Evolutionary conservation across 2,329 filamentous ascomycete species (phyloP).

Genomic region (Ophiostoma novo-ulmi): DNA sequence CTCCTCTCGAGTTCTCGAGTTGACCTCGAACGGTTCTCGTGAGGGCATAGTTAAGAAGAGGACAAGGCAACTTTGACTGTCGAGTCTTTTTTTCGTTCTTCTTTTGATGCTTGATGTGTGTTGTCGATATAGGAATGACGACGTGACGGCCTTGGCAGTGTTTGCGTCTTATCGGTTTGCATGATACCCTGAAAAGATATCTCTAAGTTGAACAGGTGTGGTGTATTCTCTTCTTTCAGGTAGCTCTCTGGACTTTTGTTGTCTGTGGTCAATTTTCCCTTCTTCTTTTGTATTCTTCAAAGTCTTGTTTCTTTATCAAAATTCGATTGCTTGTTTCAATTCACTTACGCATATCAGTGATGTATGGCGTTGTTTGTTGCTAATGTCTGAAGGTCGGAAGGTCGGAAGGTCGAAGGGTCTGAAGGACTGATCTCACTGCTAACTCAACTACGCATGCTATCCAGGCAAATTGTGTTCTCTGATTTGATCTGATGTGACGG

Average conservation of each 20-base stretch:
- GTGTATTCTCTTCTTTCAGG: slow-evolving; percentile 3
- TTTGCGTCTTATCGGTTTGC: slow-evolving; percentile 10
- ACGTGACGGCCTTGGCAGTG: not conserved
- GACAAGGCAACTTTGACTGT: not conserved
- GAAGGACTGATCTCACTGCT: not conserved
- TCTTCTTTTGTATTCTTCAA: not conserved
- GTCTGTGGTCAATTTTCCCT: not conserved
- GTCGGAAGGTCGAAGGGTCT: not conserved
- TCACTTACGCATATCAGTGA: not conserved
- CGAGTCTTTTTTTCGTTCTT: not conserved
- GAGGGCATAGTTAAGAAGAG: not conserved
- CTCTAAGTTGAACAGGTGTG: slow-evolving; percentile 2
- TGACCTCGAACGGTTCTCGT: not conserved
- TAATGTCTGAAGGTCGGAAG: not conserved
- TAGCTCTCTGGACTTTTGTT: not conserved
- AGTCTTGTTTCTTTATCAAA: not conserved
- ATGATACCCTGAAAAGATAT: slow-evolving; percentile 6
- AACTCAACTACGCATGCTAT: not conserved
- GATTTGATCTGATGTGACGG: not conserved
- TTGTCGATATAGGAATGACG: not conserved
- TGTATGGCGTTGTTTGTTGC: not conserved
- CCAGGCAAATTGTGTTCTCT: not conserved
- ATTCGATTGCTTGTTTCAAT: not conserved
- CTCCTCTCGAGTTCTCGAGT: not conserved
- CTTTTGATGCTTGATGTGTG: not conserved